Percentiles rank a stretch among this genome's conserved stretches.
Conservation (phyloP, 192 early-diverging fungal species). For the Phlyctochytrium arcticum region DNA sequence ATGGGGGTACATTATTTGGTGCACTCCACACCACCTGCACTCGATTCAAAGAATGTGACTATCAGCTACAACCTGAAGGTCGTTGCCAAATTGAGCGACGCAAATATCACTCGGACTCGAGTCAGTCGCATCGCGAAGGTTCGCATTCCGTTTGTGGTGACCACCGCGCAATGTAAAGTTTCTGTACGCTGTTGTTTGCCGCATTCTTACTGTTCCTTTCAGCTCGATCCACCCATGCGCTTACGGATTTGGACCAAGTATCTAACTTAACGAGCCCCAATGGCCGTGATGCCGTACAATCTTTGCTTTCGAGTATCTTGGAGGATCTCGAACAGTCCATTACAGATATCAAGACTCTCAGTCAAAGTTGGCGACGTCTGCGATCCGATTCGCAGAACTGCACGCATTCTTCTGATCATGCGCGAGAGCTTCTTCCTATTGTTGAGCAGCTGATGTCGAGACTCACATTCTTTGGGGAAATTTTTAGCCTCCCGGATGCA, state of each 20-base stretch:
- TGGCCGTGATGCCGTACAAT: constrained; percentile 10
- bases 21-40: neutral
- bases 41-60: too few species aligned
- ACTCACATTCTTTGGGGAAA: constrained; percentile 4
- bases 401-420: constrained; percentile 17
- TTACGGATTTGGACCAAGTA: too few species aligned
- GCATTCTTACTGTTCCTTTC: neutral
- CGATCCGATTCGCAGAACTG: neutral
- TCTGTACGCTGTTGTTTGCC: neutral
- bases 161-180: neutral
- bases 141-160: constrained; percentile 15
- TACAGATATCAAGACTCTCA: neutral
- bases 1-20: neutral
- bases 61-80: neutral
- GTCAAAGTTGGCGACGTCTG: neutral
- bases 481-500: neutral
- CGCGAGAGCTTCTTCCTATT: constrained; percentile 11
- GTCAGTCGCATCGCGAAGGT: too few species aligned
- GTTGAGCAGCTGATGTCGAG: neutral
- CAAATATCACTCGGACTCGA: too few species aligned
- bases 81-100: constrained; percentile 8
- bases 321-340: constrained; percentile 20
- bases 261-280: neutral
- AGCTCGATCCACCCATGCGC: too few species aligned
- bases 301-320: constrained; percentile 16